Percentiles rank a stretch among this genome's conserved stretches.
Evolutionary conservation across 2,329 filamentous ascomycete genomes (phyloP).

Genomic region (Helotiales sp.): DNA sequence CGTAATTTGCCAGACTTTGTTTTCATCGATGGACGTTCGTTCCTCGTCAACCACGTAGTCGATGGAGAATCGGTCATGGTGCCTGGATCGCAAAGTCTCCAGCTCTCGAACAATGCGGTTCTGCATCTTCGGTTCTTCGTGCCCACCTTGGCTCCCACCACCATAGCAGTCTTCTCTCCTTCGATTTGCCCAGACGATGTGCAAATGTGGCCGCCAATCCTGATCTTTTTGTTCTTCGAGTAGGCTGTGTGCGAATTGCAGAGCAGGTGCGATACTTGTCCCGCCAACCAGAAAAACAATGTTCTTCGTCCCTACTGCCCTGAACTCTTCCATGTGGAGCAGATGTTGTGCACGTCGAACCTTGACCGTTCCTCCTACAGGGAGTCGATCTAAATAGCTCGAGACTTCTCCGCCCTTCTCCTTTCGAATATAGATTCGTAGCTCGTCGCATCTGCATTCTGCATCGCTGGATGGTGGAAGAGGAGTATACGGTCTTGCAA

Average conservation of each 20-base stretch:
- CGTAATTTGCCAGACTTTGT: constrained; percentile 45
- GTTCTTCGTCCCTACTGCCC: constrained; percentile 45
- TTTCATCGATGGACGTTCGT: constrained; percentile 59
- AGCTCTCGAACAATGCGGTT: constrained; percentile 63
- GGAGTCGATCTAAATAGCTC: constrained; percentile 69
- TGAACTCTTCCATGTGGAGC: constrained; percentile 58
- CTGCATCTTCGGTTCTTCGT: constrained; percentile 16
- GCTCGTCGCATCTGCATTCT: constrained; percentile 38
- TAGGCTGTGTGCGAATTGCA: constrained; percentile 74
- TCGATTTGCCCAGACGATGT: constrained; percentile 82
- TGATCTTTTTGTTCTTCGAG: constrained; percentile 42
- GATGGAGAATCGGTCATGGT: constrained; percentile 59
- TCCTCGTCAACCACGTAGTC: constrained; percentile 85
- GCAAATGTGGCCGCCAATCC: constrained; percentile 48
- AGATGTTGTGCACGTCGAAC: constrained; percentile 79
- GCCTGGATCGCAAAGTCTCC: constrained; percentile 56
- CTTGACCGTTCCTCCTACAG: constrained; percentile 64
- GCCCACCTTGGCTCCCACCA: constrained; percentile 30
- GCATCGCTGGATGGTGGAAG: constrained; percentile 57
- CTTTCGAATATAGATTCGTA: constrained; percentile 77
- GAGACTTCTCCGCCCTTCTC: constrained; percentile 84
- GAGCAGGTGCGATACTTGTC: constrained; percentile 85
- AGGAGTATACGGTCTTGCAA: constrained; percentile 88
- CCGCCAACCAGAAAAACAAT: constrained; percentile 87
- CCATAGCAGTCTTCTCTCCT: constrained; percentile 64